Base-by-base conservation (phyloP, 2,329 filamentous ascomycete genomes). In the Pseudophaeomoniella oleicola region DNA sequence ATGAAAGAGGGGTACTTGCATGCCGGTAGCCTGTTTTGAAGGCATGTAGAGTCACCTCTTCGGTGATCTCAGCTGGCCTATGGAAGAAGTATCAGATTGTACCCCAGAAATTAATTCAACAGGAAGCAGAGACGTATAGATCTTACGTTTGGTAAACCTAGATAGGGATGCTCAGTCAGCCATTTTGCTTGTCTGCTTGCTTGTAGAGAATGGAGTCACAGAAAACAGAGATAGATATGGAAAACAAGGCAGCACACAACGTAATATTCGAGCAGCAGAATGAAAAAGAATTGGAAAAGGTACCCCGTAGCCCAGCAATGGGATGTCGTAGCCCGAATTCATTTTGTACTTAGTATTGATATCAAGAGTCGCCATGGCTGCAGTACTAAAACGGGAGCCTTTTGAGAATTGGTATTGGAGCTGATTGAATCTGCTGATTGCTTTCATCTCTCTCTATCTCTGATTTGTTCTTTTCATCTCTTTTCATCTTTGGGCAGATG, bases 11-110 rank as follows among this genome's bases (percentile, higher is more conserved):
- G n/a, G 22, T 9, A 62, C 65, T 69, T 27, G n/a, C 66, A 57
- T 77, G 72, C 41, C 67, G 61, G 47, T 76, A 75, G 34, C 72
- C 71, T 11, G 57, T 52, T 43, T 67, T 58, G 40, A 76, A 58
- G 0, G 72, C 68, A 42, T 78, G 71, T 10, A 62, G 44, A 5
- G 71, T 69, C 1, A 78, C 71, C 17, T 66, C 62, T 46, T 74
- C 67, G n/a, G 71, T 67, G 4, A 69, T 54, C 39, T 67, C 63
- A 15, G 70, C 62, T 10, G 75, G 74, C 4, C 67, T 72, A 36
- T 42, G 35, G 9, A 34, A 40, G n/a, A n/a, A 9, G n/a, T 6
- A 27, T 27, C 22, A 27, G 22, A 27, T 9, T 27, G 6, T 32
- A 4, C 13, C 34, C 32, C n/a, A 31, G 30, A 2, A 14, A 18